phyloP scores from a whole-genome alignment of 345 rosid genomes.

The Anastatica hierochuntica region DNA sequence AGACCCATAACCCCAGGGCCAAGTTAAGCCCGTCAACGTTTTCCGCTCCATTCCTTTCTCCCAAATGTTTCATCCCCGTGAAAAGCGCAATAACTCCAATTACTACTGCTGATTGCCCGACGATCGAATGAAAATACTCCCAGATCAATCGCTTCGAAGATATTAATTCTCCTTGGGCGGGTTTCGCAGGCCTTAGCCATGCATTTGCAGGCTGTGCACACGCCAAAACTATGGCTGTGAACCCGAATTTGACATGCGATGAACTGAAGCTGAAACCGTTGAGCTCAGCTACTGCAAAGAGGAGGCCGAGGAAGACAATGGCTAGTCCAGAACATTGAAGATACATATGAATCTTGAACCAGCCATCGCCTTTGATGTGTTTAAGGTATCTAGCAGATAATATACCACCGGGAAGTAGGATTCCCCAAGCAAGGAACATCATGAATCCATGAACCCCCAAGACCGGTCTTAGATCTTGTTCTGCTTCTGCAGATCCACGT shows the following conservation, averaged over 20 bases:
- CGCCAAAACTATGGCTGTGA: slow-evolving; percentile 60
- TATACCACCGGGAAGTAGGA: slow-evolving; percentile 85
- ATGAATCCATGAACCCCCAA: slow-evolving; percentile 96
- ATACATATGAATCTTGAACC: slow-evolving; percentile 88
- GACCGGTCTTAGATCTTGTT: slow-evolving; percentile 84
- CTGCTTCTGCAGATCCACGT: slow-evolving; percentile 86
- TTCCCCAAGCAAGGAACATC: slow-evolving; percentile 99
- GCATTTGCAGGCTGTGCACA: slow-evolving; percentile 83
- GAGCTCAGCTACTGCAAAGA: slow-evolving; percentile 90
- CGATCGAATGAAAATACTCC: slow-evolving; percentile 73
- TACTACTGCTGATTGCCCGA: slow-evolving; percentile 56
- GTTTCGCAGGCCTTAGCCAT: slow-evolving; percentile 62
- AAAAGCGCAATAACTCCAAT: slow-evolving; percentile 57
- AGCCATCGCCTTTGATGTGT: slow-evolving; percentile 89
- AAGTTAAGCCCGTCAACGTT: slow-evolving; percentile 61
- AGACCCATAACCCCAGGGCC: slow-evolving; percentile 65
- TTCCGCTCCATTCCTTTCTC: slow-evolving; percentile 71
- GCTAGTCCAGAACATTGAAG: slow-evolving; percentile 86
- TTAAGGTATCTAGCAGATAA: slow-evolving; percentile 82
- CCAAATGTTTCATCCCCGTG: slow-evolving; percentile 49
- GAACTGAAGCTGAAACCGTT: slow-evolving; percentile 59
- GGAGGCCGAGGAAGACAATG: slow-evolving; percentile 71
- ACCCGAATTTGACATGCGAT: slow-evolving; percentile 74
- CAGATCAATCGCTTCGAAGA: slow-evolving; percentile 53
- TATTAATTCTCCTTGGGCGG: slow-evolving; percentile 42